These are phyloP conservation scores for Trichoderma lentiforme DNA, from an alignment of 2,329 filamentous ascomycete genomes.

Conservation along the genomic window DNA sequence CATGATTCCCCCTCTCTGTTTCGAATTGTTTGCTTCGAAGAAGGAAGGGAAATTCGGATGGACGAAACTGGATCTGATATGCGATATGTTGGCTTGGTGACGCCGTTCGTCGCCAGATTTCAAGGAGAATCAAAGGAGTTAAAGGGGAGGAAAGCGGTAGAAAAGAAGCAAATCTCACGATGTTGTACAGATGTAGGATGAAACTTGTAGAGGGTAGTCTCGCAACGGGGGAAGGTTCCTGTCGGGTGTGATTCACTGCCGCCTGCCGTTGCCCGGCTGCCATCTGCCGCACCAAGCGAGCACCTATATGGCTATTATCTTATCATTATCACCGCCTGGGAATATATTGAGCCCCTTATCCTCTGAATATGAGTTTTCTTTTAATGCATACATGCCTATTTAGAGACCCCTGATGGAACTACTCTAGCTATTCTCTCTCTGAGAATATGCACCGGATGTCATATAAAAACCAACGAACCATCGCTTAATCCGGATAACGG, in stretches of 20 bases:
- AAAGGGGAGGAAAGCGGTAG: background rate
- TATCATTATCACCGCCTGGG: background rate
- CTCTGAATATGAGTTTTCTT: too few species aligned
- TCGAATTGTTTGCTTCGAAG: background rate
- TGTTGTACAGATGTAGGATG: background rate
- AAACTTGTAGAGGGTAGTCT: background rate
- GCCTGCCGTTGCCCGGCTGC: background rate
- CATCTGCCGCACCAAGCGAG: background rate
- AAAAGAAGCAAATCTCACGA: background rate
- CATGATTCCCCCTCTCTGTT: background rate
- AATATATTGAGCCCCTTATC: background rate
- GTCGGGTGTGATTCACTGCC: background rate
- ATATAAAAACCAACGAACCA: too few species aligned
- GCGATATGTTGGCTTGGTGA: background rate
- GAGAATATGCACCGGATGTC: too few species aligned
- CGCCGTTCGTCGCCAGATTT: background rate
- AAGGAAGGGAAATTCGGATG: background rate
- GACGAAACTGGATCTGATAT: background rate
- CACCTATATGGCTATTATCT: background rate
- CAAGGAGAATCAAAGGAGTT: background rate
- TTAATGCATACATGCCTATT: too few species aligned
- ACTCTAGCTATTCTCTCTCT: too few species aligned
- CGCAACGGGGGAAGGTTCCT: background rate
- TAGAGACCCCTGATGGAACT: too few species aligned
- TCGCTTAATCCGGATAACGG: too few species aligned